These are phyloP conservation scores for Echinosophora koreensis DNA, from an alignment of 306 rosid species.

Conservation along the genomic window DNA sequence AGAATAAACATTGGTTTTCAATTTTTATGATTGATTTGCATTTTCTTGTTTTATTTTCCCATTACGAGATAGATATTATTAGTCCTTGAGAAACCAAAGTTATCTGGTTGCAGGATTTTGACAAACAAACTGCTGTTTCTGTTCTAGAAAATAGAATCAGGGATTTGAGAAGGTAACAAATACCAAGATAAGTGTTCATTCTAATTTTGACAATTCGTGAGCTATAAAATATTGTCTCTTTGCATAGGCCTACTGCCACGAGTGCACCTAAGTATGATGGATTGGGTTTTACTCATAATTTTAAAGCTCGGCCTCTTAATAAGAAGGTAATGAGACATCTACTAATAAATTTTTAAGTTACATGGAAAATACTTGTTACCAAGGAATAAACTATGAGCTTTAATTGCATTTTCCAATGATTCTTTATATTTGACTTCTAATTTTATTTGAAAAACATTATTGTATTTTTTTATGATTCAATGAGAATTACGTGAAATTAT, in stretches of 20 bases:
- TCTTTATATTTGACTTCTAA: not conserved
- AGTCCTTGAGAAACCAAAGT: conserved; percentile 43
- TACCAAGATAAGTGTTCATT: conserved; percentile 27
- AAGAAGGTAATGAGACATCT: conserved; percentile 67
- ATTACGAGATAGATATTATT: conserved; percentile 33
- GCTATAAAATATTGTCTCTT: conserved; percentile 40
- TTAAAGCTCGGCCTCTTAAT: conserved; percentile 75
- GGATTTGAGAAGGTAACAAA: conserved; percentile 69
- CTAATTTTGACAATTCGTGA: conserved; percentile 27
- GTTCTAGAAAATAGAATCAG: conserved; percentile 54
- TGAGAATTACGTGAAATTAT: too few species aligned
- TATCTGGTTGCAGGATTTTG: conserved; percentile 63
- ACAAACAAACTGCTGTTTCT: conserved; percentile 49
- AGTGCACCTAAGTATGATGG: conserved; percentile 60
- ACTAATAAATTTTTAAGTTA: conserved; percentile 5
- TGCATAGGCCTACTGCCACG: conserved; percentile 64
- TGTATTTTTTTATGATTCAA: not conserved
- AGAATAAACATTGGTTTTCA: not conserved
- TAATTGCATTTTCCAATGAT: not conserved
- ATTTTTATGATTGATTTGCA: conserved; percentile 31
- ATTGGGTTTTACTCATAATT: conserved; percentile 56
- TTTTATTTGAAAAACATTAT: not conserved
- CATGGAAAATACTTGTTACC: not conserved
- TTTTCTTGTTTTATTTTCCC: conserved; percentile 37
- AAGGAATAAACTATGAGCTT: conserved; percentile 15